Percentiles rank a stretch among this genome's conserved stretches.
These are phyloP conservation scores for Diplotaxis tenuifolia DNA, from an alignment of 345 rosid genomes.

Conservation along the genomic window DNA sequence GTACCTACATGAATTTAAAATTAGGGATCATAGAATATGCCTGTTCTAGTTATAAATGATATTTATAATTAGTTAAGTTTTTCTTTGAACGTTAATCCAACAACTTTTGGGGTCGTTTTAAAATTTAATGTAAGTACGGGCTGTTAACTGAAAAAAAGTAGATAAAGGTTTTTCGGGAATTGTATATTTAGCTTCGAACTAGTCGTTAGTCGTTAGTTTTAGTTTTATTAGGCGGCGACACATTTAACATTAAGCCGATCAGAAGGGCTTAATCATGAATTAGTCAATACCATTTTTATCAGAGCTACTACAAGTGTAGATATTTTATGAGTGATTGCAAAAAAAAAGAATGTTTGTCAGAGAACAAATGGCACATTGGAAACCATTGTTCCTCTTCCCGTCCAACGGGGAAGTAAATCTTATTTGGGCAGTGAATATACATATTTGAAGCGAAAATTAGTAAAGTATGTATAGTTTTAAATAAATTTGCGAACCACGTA, in stretches of 20 bases:
- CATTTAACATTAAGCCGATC: conserved; percentile 6
- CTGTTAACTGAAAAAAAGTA: neutral
- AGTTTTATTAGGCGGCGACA: conserved; percentile 15
- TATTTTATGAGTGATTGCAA: no score
- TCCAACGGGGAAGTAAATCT: no score
- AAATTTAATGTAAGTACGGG: neutral
- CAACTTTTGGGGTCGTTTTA: neutral
- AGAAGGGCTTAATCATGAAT: neutral
- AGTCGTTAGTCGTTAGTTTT: conserved; percentile 7
- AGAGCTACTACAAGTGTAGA: no score
- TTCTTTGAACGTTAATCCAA: neutral
- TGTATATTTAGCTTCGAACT: neutral
- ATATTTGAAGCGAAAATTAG: no score
- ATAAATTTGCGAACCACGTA: no score
- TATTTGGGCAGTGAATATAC: no score
- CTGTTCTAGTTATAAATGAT: neutral
- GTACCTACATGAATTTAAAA: neutral
- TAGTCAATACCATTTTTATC: neutral
- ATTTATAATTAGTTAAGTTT: neutral
- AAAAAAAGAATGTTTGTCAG: no score
- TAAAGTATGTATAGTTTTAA: no score
- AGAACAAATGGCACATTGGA: no score
- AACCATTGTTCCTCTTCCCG: no score
- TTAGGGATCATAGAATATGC: neutral
- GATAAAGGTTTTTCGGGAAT: neutral